These are phyloP conservation scores for Annulohypoxylon stygium DNA, from an alignment of 495 filamentous ascomycete genomes.

Conservation along the genomic window DNA sequence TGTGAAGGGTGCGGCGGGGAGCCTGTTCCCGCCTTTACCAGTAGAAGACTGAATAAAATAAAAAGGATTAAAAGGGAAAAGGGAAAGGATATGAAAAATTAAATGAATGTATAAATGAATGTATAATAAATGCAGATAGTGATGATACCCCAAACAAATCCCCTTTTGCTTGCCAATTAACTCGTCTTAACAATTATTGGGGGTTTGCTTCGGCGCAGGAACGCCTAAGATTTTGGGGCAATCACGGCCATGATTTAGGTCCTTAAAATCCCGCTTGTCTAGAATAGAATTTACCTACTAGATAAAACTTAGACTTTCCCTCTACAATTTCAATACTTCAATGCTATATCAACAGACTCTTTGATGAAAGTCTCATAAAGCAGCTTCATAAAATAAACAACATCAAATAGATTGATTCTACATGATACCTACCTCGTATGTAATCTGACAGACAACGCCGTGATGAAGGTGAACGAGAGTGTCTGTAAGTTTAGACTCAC, in stretches of 20 bases:
- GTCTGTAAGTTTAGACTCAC: slow-evolving; percentile 51
- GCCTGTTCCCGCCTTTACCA: slow-evolving; percentile 55
- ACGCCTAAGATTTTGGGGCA: not conserved
- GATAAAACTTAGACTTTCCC: not conserved
- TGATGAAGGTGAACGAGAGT: slow-evolving; percentile 60
- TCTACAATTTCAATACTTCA: not conserved
- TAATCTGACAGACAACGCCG: not conserved
- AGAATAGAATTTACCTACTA: not conserved
- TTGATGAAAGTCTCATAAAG: not conserved
- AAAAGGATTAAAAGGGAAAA: not conserved
- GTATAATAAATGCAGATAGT: slow-evolving; percentile 6
- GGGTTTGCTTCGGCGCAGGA: not conserved
- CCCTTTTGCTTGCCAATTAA: not conserved
- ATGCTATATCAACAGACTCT: no score
- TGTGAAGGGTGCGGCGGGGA: slow-evolving; percentile 59
- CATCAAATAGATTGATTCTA: not conserved
- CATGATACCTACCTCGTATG: not conserved
- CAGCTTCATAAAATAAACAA: not conserved
- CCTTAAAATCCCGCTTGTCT: not conserved
- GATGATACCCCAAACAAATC: slow-evolving; percentile 18
- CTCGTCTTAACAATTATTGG: not conserved
- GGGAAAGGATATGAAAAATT: not conserved
- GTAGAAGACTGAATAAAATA: slow-evolving; percentile 46
- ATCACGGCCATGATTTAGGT: slow-evolving; percentile 6
- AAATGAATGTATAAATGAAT: not conserved